Conservation (phyloP, 768 basidiomycete genomes). For the Chalciporus pseudorubinellus region DNA sequence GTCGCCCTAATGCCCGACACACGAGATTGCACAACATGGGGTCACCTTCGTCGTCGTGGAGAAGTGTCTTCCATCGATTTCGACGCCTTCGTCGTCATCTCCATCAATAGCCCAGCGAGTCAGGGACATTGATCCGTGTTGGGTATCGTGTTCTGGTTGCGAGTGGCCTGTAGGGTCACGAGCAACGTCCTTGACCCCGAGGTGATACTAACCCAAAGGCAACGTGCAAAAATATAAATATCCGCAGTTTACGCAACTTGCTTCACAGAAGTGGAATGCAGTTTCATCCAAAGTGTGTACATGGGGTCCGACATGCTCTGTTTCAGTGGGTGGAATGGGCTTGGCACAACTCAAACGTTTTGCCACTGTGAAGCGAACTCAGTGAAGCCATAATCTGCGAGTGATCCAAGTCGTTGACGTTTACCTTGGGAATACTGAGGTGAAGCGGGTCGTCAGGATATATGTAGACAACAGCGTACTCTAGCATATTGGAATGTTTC, state of each 20-base stretch:
- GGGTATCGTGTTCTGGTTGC: conserved; percentile 57
- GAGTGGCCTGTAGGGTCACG: conserved; percentile 43
- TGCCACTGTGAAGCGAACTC: conserved; percentile 33
- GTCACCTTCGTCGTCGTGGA: conserved; percentile 51
- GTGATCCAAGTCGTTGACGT: background rate
- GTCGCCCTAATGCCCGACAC: conserved; percentile 50
- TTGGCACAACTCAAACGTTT: conserved; percentile 51
- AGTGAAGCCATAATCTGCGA: background rate
- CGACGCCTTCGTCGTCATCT: conserved; percentile 43
- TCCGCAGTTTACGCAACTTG: conserved; percentile 49
- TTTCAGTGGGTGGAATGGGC: conserved; percentile 39
- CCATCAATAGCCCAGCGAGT: conserved; percentile 55
- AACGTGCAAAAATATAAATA: conserved; percentile 61
- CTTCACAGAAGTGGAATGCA: conserved; percentile 54
- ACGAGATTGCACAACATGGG: conserved; percentile 63
- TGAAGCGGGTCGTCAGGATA: background rate
- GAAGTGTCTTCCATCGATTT: conserved; percentile 52
- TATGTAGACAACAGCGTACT: conserved; percentile 29
- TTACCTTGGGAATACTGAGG: conserved; percentile 53
- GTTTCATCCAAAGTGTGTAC: conserved; percentile 41
- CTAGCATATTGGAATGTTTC: conserved; percentile 64
- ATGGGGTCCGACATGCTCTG: conserved; percentile 46
- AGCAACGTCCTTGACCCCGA: background rate
- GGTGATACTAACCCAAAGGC: conserved; percentile 39
- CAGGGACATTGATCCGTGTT: conserved; percentile 59